Evolutionary conservation across 2,329 filamentous ascomycete genomes (phyloP), one percentile per base, ranked within the genome.

Genomic region (Sarocladium strictum): DNA sequence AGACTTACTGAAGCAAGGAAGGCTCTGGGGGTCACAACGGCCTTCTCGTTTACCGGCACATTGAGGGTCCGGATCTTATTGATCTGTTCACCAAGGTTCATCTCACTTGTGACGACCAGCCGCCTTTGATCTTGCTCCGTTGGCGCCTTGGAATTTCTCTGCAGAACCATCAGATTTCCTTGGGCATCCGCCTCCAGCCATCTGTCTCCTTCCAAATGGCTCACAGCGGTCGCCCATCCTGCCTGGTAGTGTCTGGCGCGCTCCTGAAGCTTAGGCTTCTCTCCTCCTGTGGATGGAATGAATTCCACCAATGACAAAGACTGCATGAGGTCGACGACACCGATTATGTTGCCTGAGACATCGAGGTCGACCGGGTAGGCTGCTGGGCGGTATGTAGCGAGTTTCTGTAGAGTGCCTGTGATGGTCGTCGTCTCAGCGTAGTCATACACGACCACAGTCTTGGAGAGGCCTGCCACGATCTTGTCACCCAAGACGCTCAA

Each of bases 241-340:
- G 88, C 86, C 63, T 93, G 84, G 62, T 86, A 90, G 65, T 97
- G 90, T 19, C 92, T 81, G 3, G 87, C 88, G 2, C 88, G 76
- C 73, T 96, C 90, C 1, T 77, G 76, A 7, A 97, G 76, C 53
- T 76, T 80, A 54, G 86, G 81, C 11, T 78, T 71, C n/a, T 80
- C 69, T 1, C 79, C 82, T 2, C 80, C 71, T 21, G 76, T 68
- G 2, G 83, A 79, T 2, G 78, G 77, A 0, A 77, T 74, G 64
- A 87, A 94, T 64, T 94, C 78, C 9, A 97, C 76, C 5, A 97
- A 73, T 1, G 87, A 85, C 23, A 96, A 76, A 1, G 90, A 96
- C 72, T 97, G 97, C 89, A 96, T 97, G 45, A 99, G 74, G 65
- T 99, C 94, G 0, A 87, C 89, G 10, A 97, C 85, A 0, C 89